These are phyloP conservation scores for Globisporangium heterothallicum DNA, from an alignment of 352 stramenopile species.

Conservation along the genomic window DNA sequence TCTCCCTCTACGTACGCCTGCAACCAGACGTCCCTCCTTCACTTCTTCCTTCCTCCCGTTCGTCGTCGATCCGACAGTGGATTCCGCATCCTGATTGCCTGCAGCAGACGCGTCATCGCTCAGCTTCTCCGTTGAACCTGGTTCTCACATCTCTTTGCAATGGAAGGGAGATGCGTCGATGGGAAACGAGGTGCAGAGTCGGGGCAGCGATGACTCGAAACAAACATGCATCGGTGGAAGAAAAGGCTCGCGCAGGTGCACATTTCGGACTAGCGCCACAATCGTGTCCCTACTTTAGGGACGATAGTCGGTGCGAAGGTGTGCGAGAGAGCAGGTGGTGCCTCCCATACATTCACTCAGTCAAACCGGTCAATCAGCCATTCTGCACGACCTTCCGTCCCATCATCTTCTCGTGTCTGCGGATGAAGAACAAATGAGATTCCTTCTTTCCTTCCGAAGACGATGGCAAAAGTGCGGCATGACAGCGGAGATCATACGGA, in stretches of 20 bases:
- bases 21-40: no score
- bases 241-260: neutral
- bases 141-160: neutral
- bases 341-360: constrained; percentile 9
- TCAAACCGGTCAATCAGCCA: neutral
- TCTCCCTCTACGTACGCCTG: no score
- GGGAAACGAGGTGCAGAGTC: neutral
- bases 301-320: neutral
- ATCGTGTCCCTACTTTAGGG: neutral
- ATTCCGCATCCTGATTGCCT: constrained; percentile 3
- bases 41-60: neutral
- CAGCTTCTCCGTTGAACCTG: constrained; percentile 4
- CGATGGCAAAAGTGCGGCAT: neutral
- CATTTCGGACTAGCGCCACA: neutral
- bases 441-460: neutral
- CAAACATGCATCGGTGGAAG: neutral
- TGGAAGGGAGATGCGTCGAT: constrained; percentile 2
- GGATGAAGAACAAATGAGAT: constrained; percentile 3
- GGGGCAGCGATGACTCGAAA: neutral
- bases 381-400: no score
- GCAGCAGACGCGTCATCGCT: constrained; percentile 1
- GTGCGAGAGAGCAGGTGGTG: neutral
- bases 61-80: neutral
- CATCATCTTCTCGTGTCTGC: no score
- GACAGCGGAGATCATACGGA: neutral